Conservation (phyloP, 2,329 filamentous ascomycete species). For the Curvularia sp. region DNA sequence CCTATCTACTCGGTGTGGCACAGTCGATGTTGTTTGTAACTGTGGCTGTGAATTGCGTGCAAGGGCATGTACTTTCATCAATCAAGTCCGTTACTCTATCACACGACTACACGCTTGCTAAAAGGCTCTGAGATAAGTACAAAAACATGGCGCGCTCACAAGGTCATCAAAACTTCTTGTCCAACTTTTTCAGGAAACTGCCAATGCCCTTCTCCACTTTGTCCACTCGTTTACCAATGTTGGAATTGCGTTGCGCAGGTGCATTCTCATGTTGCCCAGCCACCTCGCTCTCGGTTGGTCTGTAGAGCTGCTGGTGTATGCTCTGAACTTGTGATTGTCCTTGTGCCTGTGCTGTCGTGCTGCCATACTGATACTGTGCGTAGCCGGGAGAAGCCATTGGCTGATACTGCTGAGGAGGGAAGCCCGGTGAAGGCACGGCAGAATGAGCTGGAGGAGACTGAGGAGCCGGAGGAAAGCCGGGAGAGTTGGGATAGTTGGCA, state of each 20-base stretch:
- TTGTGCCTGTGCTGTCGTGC: conserved; percentile 41
- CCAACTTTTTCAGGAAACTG: conserved; percentile 77
- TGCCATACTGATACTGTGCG: conserved; percentile 61
- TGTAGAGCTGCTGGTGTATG: conserved; percentile 73
- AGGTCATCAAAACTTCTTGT: conserved; percentile 69
- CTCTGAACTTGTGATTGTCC: conserved; percentile 52
- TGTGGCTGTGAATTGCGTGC: not conserved
- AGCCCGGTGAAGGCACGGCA: conserved; percentile 51
- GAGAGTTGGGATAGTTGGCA: conserved; percentile 49
- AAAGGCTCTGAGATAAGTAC: conserved; percentile 16
- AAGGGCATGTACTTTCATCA: not conserved
- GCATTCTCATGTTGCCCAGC: conserved; percentile 31
- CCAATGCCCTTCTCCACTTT: conserved; percentile 73
- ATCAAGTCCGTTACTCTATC: conserved; percentile 4
- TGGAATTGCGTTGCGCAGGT: conserved; percentile 51
- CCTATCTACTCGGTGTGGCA: conserved; percentile 16
- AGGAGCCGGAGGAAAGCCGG: conserved; percentile 41
- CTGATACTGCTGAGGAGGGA: conserved; percentile 48
- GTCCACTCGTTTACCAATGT: conserved; percentile 70
- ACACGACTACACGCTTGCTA: conserved; percentile 23
- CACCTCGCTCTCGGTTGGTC: conserved; percentile 70
- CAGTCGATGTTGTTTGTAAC: not conserved
- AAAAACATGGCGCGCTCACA: conserved; percentile 5
- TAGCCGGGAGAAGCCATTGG: conserved; percentile 58
- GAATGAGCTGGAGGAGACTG: conserved; percentile 39